Conservation (phyloP, 2,329 filamentous ascomycete species). For the Trichoderma citrinoviride region DNA sequence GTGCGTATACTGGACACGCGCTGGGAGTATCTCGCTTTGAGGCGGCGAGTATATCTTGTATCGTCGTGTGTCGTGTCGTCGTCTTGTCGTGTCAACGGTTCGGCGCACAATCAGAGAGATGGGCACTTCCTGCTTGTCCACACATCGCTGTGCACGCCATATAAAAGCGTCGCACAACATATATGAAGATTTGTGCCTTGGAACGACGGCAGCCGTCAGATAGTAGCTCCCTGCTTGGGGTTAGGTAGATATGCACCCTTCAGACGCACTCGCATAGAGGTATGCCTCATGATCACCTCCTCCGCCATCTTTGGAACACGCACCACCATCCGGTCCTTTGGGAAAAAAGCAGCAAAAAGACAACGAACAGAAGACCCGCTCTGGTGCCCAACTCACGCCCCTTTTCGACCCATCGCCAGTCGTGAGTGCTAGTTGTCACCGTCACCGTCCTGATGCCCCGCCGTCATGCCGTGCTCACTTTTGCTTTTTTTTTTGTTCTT, state of each 20-base stretch:
- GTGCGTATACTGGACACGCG: background rate
- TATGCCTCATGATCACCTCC: conserved; percentile 3
- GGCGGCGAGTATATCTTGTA: background rate
- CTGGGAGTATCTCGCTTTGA: background rate
- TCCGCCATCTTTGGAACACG: background rate
- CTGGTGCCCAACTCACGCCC: conserved; percentile 19
- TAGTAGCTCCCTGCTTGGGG: conserved; percentile 1
- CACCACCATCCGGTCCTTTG: background rate
- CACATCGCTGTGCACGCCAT: background rate
- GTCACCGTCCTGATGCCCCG: conserved; percentile 10
- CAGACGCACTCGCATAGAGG: conserved; percentile 1
- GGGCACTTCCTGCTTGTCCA: background rate
- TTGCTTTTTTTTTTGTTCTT: background rate
- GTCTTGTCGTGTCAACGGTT: background rate
- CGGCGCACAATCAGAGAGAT: background rate
- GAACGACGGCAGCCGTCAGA: conserved; percentile 3
- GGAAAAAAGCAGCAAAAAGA: background rate
- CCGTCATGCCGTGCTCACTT: background rate
- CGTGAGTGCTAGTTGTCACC: conserved; percentile 9
- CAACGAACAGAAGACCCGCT: conserved; percentile 5
- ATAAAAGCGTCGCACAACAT: conserved; percentile 12
- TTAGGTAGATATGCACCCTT: conserved; percentile 9
- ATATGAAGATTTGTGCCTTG: conserved; percentile 16
- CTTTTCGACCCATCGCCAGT: background rate
- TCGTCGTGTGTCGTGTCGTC: background rate